A percentile compares a stretch with the other conserved stretches of the same genome.
These are phyloP conservation scores for Syncephalis plumigaleata DNA, from an alignment of 371 early-diverging fungal species.

Conservation along the genomic window DNA sequence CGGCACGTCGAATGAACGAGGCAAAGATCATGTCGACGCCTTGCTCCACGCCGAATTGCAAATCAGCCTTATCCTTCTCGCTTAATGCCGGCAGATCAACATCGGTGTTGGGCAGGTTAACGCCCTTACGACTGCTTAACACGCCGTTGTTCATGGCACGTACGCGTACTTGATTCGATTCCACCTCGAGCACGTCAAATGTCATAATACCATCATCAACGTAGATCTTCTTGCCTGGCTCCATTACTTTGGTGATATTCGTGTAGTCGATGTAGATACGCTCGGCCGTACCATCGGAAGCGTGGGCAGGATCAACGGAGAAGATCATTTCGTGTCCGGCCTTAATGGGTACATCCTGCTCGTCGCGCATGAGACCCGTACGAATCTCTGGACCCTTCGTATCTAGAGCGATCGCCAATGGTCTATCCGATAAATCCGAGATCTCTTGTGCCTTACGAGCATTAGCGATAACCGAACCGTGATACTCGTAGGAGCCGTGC, in stretches of 20 bases:
- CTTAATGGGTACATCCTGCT: constrained; percentile 37
- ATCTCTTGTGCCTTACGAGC: constrained; percentile 29
- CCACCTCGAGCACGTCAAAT: constrained; percentile 56
- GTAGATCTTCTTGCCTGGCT: constrained; percentile 68
- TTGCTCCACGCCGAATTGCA: constrained; percentile 84
- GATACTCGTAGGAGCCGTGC: constrained; percentile 92
- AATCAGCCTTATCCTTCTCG: constrained; percentile 83
- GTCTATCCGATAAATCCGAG: constrained; percentile 12
- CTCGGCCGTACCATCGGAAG: no score
- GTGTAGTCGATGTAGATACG: constrained; percentile 75
- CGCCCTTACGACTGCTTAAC: constrained; percentile 67
- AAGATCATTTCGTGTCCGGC: constrained; percentile 71
- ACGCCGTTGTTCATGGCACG: constrained; percentile 57
- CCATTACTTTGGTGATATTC: constrained; percentile 64
- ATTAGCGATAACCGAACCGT: constrained; percentile 69
- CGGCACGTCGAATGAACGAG: constrained; percentile 84
- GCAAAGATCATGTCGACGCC: constrained; percentile 94
- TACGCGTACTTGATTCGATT: constrained; percentile 42
- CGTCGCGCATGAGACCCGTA: constrained; percentile 55
- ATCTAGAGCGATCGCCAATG: constrained; percentile 76
- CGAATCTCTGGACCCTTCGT: constrained; percentile 80
- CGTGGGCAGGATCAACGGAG: constrained; percentile 65
- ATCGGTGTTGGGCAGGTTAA: no score
- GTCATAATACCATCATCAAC: constrained; percentile 75
- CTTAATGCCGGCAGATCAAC: constrained; percentile 79